Evolutionary conservation across 495 filamentous ascomycete species (phyloP).

Genomic region (Penicillium macrosclerotiorum): DNA sequence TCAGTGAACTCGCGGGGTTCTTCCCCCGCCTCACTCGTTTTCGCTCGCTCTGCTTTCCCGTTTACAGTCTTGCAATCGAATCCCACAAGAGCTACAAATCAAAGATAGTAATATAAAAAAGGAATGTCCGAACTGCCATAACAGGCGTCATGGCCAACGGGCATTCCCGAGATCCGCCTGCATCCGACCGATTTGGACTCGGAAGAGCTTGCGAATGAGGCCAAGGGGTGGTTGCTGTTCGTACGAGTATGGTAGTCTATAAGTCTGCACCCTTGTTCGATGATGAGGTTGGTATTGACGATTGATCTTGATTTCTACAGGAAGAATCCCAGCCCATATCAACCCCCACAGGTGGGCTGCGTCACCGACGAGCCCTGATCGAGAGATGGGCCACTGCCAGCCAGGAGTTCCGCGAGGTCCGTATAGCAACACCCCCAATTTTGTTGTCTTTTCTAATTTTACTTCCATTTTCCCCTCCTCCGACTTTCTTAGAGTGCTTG

Average conservation of each 20-base stretch:
- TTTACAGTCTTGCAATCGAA: too few relatives aligned
- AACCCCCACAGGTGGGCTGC: slow-evolving; percentile 13
- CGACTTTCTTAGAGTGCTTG: too few relatives aligned
- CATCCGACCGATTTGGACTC: slow-evolving; percentile 10
- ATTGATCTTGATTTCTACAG: neutral
- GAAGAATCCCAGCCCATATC: slow-evolving; percentile 10
- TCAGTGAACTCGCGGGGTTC: too few relatives aligned
- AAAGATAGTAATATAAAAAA: too few relatives aligned
- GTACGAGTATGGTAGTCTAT: slow-evolving; percentile 7
- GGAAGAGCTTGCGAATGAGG: slow-evolving; percentile 12
- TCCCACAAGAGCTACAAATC: too few relatives aligned
- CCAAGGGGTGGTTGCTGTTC: slow-evolving; percentile 17
- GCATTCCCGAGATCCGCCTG: slow-evolving; percentile 15
- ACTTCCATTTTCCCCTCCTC: too few relatives aligned
- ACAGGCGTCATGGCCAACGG: slow-evolving; percentile 10
- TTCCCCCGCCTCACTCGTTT: too few relatives aligned
- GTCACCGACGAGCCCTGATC: slow-evolving; percentile 12
- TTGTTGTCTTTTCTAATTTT: too few relatives aligned
- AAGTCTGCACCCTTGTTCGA: slow-evolving; percentile 2
- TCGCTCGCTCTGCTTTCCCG: too few relatives aligned
- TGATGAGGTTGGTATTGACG: neutral
- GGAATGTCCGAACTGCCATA: slow-evolving; percentile 5
- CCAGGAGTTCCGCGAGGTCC: slow-evolving; percentile 17
- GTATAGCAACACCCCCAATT: too few relatives aligned
- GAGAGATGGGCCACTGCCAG: slow-evolving; percentile 16